Base-by-base conservation (phyloP, 2,329 filamentous ascomycete species). In the Tolypocladium guangdongense region DNA sequence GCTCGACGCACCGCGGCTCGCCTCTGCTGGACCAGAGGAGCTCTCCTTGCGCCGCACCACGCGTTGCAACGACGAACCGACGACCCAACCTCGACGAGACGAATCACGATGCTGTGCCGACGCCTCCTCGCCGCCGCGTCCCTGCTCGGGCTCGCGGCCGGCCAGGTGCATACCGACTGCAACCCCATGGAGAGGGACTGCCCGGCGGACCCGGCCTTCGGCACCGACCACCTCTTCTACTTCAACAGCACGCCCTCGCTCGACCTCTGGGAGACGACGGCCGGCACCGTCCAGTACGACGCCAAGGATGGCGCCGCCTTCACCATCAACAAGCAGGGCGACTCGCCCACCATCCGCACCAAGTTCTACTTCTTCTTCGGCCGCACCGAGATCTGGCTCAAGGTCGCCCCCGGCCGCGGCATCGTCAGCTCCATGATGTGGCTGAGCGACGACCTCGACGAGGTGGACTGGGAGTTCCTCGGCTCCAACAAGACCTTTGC, bases 321-420 rank as follows among this genome's bases (percentile, higher is more conserved):
- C 71, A 86, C 79, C 51, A 84, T 96, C 70, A 72, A 68, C 53
- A 77, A 84, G 65, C 78, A 82, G 58, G 82, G 84, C 57, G 82
- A 95, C 62, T 87, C 89, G 0, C 88, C 90, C 1, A 95, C 89
- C 1, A 80, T 95, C 57, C 80, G 84, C 58, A 84, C 87, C 48
- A 82, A 83, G 61, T 92, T 90, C 67, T 93, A 90, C 73, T 87
- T 95, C 69, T 90, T 95, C 75, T 92, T 87, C 60, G 90, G 90
- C 52, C 82, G 84, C 56, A 83, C 89, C 53, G 88, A 93, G 69
- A 78, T 92, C 54, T 77, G 81, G 60, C 80, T 95, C 74, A 88
- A 89, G 72, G 87, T 87, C 4, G 84, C 90, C 0, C 72, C 75
- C 1, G 90, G 90, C 20, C 73, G 72, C 8, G 90, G 90, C 51